Conservation (phyloP, 2,329 filamentous ascomycete species). For the Fusarium sp. region DNA sequence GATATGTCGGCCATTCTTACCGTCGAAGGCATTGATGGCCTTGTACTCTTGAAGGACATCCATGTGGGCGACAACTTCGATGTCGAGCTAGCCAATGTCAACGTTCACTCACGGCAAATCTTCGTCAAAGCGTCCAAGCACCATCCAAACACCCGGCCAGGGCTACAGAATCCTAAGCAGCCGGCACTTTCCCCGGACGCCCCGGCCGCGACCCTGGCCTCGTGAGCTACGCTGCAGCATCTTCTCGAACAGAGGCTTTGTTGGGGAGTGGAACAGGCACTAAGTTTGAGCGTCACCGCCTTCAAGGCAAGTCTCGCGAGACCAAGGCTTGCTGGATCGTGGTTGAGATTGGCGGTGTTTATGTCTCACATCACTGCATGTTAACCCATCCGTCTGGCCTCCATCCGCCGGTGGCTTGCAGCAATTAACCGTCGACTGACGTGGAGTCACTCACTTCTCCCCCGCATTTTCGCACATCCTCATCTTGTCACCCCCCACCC, state of each 20-base stretch:
- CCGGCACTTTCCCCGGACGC: constrained; percentile 33
- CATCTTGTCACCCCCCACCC: constrained; percentile 19
- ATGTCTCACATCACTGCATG: constrained; percentile 21
- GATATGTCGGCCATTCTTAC: constrained; percentile 60
- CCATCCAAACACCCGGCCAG: neutral
- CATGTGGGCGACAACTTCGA: constrained; percentile 66
- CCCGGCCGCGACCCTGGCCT: constrained; percentile 30
- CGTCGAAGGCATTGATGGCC: constrained; percentile 54
- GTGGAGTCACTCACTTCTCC: constrained; percentile 31
- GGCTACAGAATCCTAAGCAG: constrained; percentile 17
- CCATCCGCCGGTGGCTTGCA: constrained; percentile 18
- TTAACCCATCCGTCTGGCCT: constrained; percentile 1
- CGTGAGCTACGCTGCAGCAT: constrained; percentile 35
- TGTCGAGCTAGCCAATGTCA: constrained; percentile 67
- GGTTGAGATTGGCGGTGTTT: constrained; percentile 24
- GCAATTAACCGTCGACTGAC: constrained; percentile 23
- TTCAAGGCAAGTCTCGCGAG: constrained; percentile 12
- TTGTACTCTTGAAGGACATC: constrained; percentile 59
- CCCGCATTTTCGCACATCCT: constrained; percentile 39
- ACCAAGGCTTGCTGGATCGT: constrained; percentile 27
- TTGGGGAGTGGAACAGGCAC: constrained; percentile 24
- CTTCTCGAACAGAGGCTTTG: constrained; percentile 24
- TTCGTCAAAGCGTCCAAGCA: constrained; percentile 60
- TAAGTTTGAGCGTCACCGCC: constrained; percentile 34
- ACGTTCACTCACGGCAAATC: constrained; percentile 62